phyloP scores from a whole-genome alignment of 441 rosid species.

The Isatis lusitanica region DNA sequence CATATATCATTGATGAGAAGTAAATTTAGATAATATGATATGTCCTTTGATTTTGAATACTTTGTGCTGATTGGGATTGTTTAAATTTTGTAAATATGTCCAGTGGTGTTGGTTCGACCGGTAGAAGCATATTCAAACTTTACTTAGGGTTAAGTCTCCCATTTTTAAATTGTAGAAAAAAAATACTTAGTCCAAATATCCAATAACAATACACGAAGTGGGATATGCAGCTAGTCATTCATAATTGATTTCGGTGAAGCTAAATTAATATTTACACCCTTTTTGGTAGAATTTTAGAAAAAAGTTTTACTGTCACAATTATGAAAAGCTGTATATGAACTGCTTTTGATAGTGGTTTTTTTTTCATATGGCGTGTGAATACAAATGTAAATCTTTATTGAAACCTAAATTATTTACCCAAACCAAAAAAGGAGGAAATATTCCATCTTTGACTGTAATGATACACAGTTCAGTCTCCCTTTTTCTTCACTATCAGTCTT shows the following conservation, averaged over 20 bases:
- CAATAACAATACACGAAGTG: neutral
- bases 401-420: constrained; percentile 9
- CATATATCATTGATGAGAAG: neutral
- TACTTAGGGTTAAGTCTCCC: neutral
- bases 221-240: neutral
- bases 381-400: constrained; percentile 18
- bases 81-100: neutral
- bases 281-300: neutral
- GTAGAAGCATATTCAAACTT: neutral
- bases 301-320: neutral
- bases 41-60: neutral
- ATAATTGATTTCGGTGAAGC: constrained; percentile 12
- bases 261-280: constrained; percentile 2
- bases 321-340: constrained; percentile 15
- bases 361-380: constrained; percentile 27
- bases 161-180: neutral
- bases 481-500: constrained; percentile 14
- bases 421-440: constrained; percentile 11
- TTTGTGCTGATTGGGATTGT: neutral
- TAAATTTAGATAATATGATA: neutral
- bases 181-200: neutral
- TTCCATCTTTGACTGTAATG: constrained; percentile 36
- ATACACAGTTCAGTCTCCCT: constrained; percentile 23
- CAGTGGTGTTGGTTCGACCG: neutral
- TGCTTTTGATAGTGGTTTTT: constrained; percentile 15